Evolutionary conservation across 257 asterid species (phyloP), one percentile per base, ranked within the genome.

Genomic region (Sherardia arvensis): DNA sequence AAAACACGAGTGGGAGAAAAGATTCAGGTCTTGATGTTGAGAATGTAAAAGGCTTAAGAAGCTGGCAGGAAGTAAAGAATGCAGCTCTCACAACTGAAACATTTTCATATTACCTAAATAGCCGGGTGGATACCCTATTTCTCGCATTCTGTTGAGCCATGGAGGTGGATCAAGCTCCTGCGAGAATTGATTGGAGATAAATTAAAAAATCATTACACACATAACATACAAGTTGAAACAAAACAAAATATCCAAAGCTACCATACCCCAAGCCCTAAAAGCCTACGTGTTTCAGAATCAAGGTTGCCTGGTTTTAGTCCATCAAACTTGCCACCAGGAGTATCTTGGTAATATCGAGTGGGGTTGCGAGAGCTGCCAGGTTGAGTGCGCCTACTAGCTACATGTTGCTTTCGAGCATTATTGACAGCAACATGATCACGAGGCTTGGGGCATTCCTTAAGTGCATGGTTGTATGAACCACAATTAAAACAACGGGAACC

Each of bases 91-190:
- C 33, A 66, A 26, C 38, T 54, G 38, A 33, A 33, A 56, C 8
- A 40, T 36, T 43, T 26, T 48, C 18, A n/a, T 15, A 61, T 53
- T 85, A 93, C 99, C 99, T 79, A 93, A 70, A 83, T 90, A 90
- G 77, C 92, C 97, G 62, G 92, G 96, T 21, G 97, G 99, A 68
- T 93, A 93, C 69, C 99, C 99, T 63, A 93, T 77, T 83, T 90
- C 94, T 66, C 95, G 84, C 99, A 90, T 93, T 79, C 97, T 82
- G 83, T 83, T 72, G 66, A 93, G 95, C 99, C 99, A 93, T 49
- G 99, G 99, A 71, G 97, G 99, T 69, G 99, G 99, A 77, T 93
- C 97, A 66, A 85, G 79, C 77, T 84, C 97, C 99, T 93, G 73
- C 26, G 65, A 3, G 62, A 66, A 57, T 67, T 18, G 22, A 59